Evolutionary conservation across 2,329 filamentous ascomycete species (phyloP), one percentile per base, ranked within the genome.

Genomic region (Pezicula radicicola): DNA sequence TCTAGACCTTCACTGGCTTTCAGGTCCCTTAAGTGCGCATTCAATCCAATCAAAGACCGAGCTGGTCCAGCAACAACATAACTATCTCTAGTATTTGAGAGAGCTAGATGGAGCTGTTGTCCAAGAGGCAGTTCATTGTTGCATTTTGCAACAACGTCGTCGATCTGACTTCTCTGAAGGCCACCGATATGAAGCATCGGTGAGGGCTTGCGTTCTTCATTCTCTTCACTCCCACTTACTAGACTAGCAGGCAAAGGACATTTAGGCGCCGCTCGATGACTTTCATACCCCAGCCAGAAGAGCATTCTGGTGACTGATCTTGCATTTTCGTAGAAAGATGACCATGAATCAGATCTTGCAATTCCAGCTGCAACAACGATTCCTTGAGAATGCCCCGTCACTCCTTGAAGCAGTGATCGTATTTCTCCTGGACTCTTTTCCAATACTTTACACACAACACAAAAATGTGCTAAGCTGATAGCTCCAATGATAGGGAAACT

Each of bases 111-210:
- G 1, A 52, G 41, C 18, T 50, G 25, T 15, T 42, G 35, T 4
- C 48, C 16, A 4, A 18, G n/a, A 8, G 41, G 41, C 3, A 97
- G 80, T 75, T 97, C 93, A 67, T 95, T 84, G 72, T 97, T 97
- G 57, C 92, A 97, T 18, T 88, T 88, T 71, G 96, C 87, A 60
- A 97, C 94, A 73, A 96, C 91, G 70, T 91, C 90, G 72, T 97
- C 91, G 13, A 97, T 88, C 58, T 92, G 87, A 41, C 85, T 80
- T 63, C 87, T 83, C 0, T 91, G 86, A 16, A 97, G 82, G 65
- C 97, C 93, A 43, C 92, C 89, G 58, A 97, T 93, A 63, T 91
- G 96, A 58, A 97, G 76, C 93, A 97, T 97, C 37, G 93, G 92
- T 1, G 92, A 96, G 1, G 93, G 93, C 4, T 80, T 81, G 21